Percentiles rank a stretch among this genome's conserved stretches.
phyloP scores from a whole-genome alignment of 2,329 filamentous ascomycete genomes.

The Mycosphaerella sp. region DNA sequence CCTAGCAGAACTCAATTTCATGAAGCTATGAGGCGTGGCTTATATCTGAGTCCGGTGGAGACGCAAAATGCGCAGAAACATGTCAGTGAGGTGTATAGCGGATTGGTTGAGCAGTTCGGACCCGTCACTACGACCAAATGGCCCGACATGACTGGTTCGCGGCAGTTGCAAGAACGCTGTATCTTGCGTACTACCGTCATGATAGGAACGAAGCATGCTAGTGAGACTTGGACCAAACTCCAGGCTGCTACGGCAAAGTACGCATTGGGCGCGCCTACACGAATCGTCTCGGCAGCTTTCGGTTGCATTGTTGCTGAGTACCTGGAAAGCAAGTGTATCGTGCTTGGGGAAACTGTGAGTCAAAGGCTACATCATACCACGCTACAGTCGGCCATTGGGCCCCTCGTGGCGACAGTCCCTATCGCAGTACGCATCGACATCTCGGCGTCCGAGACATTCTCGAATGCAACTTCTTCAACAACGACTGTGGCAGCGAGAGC shows the following conservation, averaged over 20 bases:
- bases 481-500: neutral
- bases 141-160: neutral
- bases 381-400: constrained; percentile 9
- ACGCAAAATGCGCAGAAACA: neutral
- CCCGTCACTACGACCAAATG: neutral
- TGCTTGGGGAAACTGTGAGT: constrained; percentile 12
- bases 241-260: neutral
- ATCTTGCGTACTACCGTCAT: neutral
- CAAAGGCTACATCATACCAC: constrained; percentile 10
- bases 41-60: neutral
- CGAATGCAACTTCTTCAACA: constrained; percentile 3
- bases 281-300: neutral
- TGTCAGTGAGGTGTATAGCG: neutral
- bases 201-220: neutral
- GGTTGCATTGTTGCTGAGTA: constrained; percentile 4
- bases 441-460: neutral
- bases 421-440: neutral
- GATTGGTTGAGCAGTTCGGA: neutral
- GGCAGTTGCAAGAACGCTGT: neutral
- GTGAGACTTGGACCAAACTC: neutral
- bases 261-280: neutral
- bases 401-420: constrained; percentile 10
- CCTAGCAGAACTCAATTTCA: neutral
- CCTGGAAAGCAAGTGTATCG: constrained; percentile 9
- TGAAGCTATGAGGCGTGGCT: neutral